Evolutionary conservation across 345 rosid species (phyloP).

Genomic region (Dipteronia dyeriana): DNA sequence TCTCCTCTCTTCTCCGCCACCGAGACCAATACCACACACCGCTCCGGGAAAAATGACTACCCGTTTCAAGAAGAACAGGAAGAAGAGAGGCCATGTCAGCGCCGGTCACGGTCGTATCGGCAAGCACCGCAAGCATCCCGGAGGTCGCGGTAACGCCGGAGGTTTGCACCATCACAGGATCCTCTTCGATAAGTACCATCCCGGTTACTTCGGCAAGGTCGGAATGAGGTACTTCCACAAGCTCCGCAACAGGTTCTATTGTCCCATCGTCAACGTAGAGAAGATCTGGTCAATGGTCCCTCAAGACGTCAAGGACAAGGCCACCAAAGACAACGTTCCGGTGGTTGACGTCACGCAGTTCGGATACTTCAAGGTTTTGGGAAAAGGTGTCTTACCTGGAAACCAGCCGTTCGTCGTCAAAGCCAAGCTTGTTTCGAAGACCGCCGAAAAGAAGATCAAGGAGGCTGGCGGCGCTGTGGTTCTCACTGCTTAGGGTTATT

Average conservation of each 20-base stretch:
- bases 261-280: constrained; percentile 84
- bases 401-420: constrained; percentile 72
- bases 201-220: constrained; percentile 85
- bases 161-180: constrained; percentile 93
- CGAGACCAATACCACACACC: no score
- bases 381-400: constrained; percentile 73
- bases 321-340: constrained; percentile 62
- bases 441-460: constrained; percentile 82
- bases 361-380: constrained; percentile 82
- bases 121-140: constrained; percentile 83
- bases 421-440: constrained; percentile 76
- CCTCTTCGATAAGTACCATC: constrained; percentile 92
- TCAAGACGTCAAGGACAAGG: constrained; percentile 57
- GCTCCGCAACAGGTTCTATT: constrained; percentile 73
- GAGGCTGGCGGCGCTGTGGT: constrained; percentile 80
- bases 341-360: constrained; percentile 72
- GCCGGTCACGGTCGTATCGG: constrained; percentile 89
- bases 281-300: constrained; percentile 82
- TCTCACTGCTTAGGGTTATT: constrained; percentile 59
- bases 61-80: constrained; percentile 80
- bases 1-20: not conserved
- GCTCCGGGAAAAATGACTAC: constrained; percentile 38
- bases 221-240: constrained; percentile 92
- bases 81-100: constrained; percentile 91
- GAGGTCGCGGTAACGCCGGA: constrained; percentile 91